These are phyloP conservation scores for Rhizopogon vulgaris DNA, from an alignment of 768 basidiomycete species.

Conservation along the genomic window DNA sequence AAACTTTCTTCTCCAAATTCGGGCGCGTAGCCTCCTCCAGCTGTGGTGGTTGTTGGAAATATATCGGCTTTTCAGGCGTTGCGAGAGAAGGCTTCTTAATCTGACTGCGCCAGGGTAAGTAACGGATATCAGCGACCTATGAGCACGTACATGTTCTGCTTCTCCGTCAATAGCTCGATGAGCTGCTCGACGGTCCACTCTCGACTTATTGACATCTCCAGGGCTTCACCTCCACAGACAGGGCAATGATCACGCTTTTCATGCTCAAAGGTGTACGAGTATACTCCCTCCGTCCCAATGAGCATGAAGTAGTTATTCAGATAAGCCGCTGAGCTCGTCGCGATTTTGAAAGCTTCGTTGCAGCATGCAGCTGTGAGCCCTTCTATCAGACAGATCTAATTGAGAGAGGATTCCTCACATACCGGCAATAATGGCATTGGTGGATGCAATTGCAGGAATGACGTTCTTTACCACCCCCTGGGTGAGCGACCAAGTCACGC, in stretches of 20 bases:
- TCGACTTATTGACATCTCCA: constrained; percentile 63
- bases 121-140: background rate
- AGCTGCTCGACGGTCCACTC: constrained; percentile 80
- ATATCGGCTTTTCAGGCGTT: constrained; percentile 68
- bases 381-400: constrained; percentile 4
- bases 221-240: constrained; percentile 89
- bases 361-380: constrained; percentile 77
- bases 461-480: constrained; percentile 99
- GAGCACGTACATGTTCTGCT: constrained; percentile 77
- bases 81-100: constrained; percentile 95
- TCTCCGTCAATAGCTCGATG: constrained; percentile 83
- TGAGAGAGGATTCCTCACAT: constrained; percentile 10
- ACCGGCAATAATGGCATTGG: constrained; percentile 98
- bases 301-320: constrained; percentile 99
- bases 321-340: constrained; percentile 89
- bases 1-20: constrained; percentile 82
- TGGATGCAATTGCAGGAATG: constrained; percentile 97
- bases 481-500: constrained; percentile 95
- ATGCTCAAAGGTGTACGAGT: constrained; percentile 96
- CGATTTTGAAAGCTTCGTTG: constrained; percentile 99
- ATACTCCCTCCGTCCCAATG: constrained; percentile 92
- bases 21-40: constrained; percentile 85
- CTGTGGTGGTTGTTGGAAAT: constrained; percentile 91
- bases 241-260: constrained; percentile 92
- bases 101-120: constrained; percentile 53